These are phyloP conservation scores for Sanghuangporus baumii DNA, from an alignment of 1,284 basidiomycete species.

Conservation along the genomic window DNA sequence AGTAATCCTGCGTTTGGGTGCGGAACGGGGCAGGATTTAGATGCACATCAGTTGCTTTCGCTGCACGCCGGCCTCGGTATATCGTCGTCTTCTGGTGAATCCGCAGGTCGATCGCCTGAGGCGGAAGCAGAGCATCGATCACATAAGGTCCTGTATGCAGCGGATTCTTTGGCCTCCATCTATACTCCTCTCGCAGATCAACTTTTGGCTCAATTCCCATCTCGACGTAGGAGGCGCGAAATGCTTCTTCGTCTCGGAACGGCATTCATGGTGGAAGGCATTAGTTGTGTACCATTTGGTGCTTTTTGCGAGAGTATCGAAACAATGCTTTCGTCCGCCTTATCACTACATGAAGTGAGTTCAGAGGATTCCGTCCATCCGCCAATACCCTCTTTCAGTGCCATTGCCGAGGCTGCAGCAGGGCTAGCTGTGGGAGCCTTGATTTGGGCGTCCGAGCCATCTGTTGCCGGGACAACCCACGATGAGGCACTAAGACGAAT, in stretches of 20 bases:
- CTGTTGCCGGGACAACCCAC: neutral
- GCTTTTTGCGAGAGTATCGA: slow-evolving; percentile 6
- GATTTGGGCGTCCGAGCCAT: slow-evolving; percentile 3
- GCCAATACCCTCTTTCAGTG: neutral
- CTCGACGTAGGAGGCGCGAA: neutral
- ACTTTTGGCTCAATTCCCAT: neutral
- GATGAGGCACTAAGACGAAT: neutral
- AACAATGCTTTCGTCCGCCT: neutral
- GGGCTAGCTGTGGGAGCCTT: slow-evolving; percentile 9
- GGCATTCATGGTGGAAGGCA: neutral
- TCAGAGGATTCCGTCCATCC: neutral
- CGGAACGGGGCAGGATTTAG: neutral
- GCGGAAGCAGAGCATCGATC: neutral
- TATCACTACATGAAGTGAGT: neutral
- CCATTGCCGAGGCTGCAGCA: slow-evolving; percentile 7
- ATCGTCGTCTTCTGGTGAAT: neutral
- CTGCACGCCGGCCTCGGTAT: neutral
- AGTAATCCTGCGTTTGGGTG: neutral
- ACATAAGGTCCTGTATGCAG: neutral
- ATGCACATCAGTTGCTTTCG: neutral
- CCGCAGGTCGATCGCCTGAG: neutral
- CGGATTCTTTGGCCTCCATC: neutral
- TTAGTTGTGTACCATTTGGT: neutral
- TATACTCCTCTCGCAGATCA: neutral
- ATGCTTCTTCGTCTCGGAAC: neutral